Conservation (phyloP, 495 filamentous ascomycete species). For the Cercophora samala region DNA sequence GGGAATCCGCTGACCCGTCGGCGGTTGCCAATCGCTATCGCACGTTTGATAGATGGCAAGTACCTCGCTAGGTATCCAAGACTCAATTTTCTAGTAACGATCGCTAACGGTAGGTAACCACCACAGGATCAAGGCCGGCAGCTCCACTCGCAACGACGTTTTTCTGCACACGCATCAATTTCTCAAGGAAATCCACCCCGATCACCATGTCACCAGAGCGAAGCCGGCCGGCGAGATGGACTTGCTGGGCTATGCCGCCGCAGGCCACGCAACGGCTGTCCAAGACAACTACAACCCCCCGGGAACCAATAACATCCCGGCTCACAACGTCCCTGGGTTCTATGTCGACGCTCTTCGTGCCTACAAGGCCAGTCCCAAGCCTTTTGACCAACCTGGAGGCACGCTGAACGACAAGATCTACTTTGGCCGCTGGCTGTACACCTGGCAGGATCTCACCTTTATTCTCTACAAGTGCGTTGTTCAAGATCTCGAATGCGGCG, state of each 20-base stretch:
- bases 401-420: background rate
- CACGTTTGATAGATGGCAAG: background rate
- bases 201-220: conserved; percentile 28
- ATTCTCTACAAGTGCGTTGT: conserved; percentile 46
- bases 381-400: conserved; percentile 6
- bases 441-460: conserved; percentile 40
- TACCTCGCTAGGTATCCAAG: too few species aligned
- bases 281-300: conserved; percentile 14
- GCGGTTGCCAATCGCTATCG: background rate
- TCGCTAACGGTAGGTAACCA: background rate
- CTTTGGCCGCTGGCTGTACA: conserved; percentile 47
- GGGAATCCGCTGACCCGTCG: background rate
- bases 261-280: conserved; percentile 28
- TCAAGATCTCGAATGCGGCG: conserved; percentile 27
- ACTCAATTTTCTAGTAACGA: too few species aligned
- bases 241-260: conserved; percentile 29
- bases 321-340: conserved; percentile 14
- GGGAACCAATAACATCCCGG: conserved; percentile 17
- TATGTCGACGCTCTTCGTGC: background rate
- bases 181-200: conserved; percentile 26
- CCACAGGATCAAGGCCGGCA: background rate
- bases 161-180: background rate
- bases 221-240: conserved; percentile 9
- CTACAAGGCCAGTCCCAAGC: conserved; percentile 5
- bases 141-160: background rate